Evolutionary conservation across 192 early-diverging fungal genomes (phyloP), one percentile per base, ranked within the genome.

Genomic region (Haplosporangium gracile): DNA sequence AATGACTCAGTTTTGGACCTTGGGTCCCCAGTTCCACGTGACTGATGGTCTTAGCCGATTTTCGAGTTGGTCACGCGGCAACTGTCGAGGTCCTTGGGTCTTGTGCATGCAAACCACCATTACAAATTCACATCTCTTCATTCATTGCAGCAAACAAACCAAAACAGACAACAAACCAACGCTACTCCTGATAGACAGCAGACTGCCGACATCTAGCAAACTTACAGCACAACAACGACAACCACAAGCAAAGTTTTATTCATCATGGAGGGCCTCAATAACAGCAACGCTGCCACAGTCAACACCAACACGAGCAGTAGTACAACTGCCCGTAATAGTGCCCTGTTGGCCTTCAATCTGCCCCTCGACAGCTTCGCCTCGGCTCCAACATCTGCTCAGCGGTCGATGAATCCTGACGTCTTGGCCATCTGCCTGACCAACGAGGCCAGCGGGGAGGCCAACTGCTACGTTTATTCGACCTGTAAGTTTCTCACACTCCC

Each of bases 221-320:
- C 45, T 5, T 22, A 18, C 43, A 73, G 5, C 29, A 73, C 26
- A 60, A 51, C 40, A 68, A 70, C 15, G 15, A 70, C 38, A 77
- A 78, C 18, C 49, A 70, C 68, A 47, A 45, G 34, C 9, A 60
- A 20, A 15, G 38, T 20, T 22, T 34, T 51, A 34, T 40, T 53
- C 83, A 85, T 80, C 78, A 86, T 86, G 83, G 83, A 80, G 83
- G 77, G 83, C 75, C 72, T 86, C 40, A 38, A 86, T 70, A 72
- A 80, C 47, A 80, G 69, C 63, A 85, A 84, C 60, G 29, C 78
- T 22, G 77, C 77, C 60, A 74, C 72, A 32, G 51, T 34, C 5
- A 40, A 75, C 77, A 22, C 70, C 77, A 24, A 49, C 68, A 22
- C 36, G n/a, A 26, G 38, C 60, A 36, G 29, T 49, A 32, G 43